A percentile compares a stretch with the other conserved stretches of the same genome.
phyloP scores from a whole-genome alignment of 2,329 filamentous ascomycete genomes.

The Alternaria sp. region DNA sequence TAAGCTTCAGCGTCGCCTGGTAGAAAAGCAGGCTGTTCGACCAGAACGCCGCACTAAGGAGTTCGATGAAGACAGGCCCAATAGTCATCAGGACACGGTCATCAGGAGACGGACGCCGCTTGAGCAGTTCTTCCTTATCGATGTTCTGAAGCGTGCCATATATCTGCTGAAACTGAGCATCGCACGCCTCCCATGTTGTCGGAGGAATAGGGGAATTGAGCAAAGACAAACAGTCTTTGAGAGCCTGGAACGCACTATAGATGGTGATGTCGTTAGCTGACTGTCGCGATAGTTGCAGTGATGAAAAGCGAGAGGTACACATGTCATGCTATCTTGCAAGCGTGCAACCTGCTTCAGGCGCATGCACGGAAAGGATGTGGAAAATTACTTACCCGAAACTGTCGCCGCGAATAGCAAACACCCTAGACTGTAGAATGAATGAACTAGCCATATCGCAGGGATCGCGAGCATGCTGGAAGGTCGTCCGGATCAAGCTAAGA shows the following conservation, averaged over 20 bases:
- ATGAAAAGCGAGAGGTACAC: not conserved
- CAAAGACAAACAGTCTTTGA: conserved; percentile 70
- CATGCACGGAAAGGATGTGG: not conserved
- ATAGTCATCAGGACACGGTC: conserved; percentile 67
- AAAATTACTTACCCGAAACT: conserved; percentile 52
- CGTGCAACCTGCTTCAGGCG: not conserved
- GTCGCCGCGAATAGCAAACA: conserved; percentile 77
- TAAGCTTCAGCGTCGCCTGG: conserved; percentile 70
- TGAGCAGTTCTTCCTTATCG: conserved; percentile 60
- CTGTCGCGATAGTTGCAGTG: not conserved
- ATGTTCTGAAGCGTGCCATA: conserved; percentile 39
- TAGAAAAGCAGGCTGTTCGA: conserved; percentile 75
- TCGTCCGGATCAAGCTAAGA: conserved; percentile 69
- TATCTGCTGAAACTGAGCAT: conserved; percentile 70
- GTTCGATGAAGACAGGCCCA: conserved; percentile 73
- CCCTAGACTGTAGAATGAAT: conserved; percentile 81
- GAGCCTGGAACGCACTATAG: conserved; percentile 66
- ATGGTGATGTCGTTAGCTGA: not conserved
- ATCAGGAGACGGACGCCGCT: conserved; percentile 45
- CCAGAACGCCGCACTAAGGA: conserved; percentile 76
- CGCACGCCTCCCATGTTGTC: conserved; percentile 76
- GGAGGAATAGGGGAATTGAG: conserved; percentile 72
- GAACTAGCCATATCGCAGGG: conserved; percentile 82
- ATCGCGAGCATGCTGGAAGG: conserved; percentile 73
- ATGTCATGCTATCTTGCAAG: not conserved